Base-by-base conservation (phyloP, 345 rosid species). In the Brassica carinata region DNA sequence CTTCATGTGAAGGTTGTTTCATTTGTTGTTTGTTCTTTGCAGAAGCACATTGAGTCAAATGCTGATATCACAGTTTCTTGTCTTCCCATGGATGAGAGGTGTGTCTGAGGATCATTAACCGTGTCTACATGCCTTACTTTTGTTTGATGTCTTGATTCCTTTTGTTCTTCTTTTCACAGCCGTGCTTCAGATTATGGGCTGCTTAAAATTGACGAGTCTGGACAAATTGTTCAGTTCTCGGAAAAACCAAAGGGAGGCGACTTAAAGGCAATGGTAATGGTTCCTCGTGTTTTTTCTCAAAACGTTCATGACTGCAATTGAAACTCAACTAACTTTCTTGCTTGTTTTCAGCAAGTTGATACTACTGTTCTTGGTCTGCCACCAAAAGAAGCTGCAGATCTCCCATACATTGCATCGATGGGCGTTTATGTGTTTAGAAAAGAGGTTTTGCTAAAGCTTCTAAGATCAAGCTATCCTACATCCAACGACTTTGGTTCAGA, bases 41-140 rank as follows among this genome's bases (percentile, higher is more conserved):
- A 93, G 98, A 93, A 85, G 83, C 98, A 93, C 77, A 85, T 93
- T 10, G 92, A 90, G 58, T 79, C 93, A 33, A 85, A 89, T 82
- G 98, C 96, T 9, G 96, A 91, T 83, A 88, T 93, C 69, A 89
- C 96, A 18, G 92, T 93, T 77, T 91, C 96, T 33, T 93, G 98
- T 53, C 82, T 91, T 15, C 94, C 98, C 17, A 91, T 91, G 94
- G 91, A 89, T 87, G 87, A 88, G 72, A 86, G 94, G 96, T 91
- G 83, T 83, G 64, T 62, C 11, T 51, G 17, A 43, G 19, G 33
- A 62, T 43, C 53, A 58, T 31, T 65, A 58, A 72, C 27, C 2
- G 23, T 19, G 23, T 19, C 43, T 38, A 38, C 15, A 15, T 57
- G 23, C 48, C 55, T 7, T 77, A 30, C 53, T 7, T 17, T 34